Evolutionary conservation across 139 green algal genomes (phyloP), one percentile per base, ranked within the genome.

Genomic region (Coccomyxa sp.): DNA sequence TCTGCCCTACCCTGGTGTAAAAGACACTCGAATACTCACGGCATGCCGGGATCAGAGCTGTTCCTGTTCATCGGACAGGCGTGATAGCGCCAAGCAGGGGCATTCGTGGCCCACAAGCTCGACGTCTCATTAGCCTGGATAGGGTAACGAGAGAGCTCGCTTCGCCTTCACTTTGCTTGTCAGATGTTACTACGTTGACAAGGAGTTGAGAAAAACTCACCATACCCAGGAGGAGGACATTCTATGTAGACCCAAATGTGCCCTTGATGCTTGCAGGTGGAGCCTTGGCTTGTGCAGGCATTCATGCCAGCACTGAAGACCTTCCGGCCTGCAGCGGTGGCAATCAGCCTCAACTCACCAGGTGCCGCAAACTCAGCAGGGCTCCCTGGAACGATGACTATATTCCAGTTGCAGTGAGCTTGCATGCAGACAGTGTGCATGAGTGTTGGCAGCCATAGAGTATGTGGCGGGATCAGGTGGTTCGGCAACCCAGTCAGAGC

Each of bases 331-430:
- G 67, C 78, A 11, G 88, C 88, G 14, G 78, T 80, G 17, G 86
- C 88, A 13, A 78, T 91, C 15, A 27, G 32, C 60, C 87, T 91
- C 84, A 91, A 90, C 79, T 88, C 83, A 27, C 88, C 88, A 67
- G 85, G 85, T 83, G 59, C 18, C 63, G 63, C 63, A 71, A 71
- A 25, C 4, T 71, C 1, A 25, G 18, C 21, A 21, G 18, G 63
- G 63, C 63, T 28, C 18, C 63, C 63, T 71, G 63, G 18, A 27
- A 51, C 9, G 71, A 27, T 51, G 21, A 4, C n/a, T 31, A 38
- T 21, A 51, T 9, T 38, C 27, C 21, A 1, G 1, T 71, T 71
- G 63, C 63, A 51, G 38, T 51, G 38, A 51, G 38, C 38, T 51
- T 71, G 63, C 63, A 71, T 71, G 63, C 18, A 21, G 1, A 14